phyloP scores from a whole-genome alignment of 2,329 filamentous ascomycete genomes.

The Bipolaris sorokiniana region DNA sequence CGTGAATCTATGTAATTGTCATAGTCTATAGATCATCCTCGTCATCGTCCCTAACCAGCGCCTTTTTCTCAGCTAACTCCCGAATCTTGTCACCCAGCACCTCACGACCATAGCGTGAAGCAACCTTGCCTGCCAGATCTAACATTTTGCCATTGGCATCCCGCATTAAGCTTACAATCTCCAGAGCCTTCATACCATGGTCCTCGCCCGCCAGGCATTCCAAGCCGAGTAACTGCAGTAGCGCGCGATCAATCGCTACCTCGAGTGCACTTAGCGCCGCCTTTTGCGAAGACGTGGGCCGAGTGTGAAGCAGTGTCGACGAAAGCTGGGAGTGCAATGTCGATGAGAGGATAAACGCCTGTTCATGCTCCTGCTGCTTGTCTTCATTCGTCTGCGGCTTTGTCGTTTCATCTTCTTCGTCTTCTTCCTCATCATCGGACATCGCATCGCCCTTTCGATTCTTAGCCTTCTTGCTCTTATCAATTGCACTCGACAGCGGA shows the following conservation, averaged over 20 bases:
- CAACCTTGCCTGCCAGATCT: slow-evolving; percentile 88
- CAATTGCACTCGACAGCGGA: slow-evolving; percentile 68
- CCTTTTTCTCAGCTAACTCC: slow-evolving; percentile 75
- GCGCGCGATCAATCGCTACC: slow-evolving; percentile 84
- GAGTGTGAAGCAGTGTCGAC: slow-evolving; percentile 74
- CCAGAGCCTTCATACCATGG: slow-evolving; percentile 89
- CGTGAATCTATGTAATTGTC: no score
- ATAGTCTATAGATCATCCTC: slow-evolving; percentile 15
- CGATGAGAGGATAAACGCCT: slow-evolving; percentile 77
- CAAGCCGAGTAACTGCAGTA: slow-evolving; percentile 84
- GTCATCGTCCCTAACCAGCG: slow-evolving; percentile 59
- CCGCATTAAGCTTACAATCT: slow-evolving; percentile 84
- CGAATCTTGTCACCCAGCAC: slow-evolving; percentile 90
- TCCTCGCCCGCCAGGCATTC: slow-evolving; percentile 95
- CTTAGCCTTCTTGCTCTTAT: slow-evolving; percentile 30
- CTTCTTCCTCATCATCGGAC: slow-evolving; percentile 38
- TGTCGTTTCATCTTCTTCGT: slow-evolving; percentile 41
- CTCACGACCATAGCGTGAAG: slow-evolving; percentile 78
- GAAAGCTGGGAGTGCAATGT: slow-evolving; percentile 75
- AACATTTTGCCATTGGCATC: slow-evolving; percentile 88
- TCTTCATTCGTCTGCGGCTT: slow-evolving; percentile 31
- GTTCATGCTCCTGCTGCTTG: slow-evolving; percentile 73
- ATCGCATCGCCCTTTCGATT: slow-evolving; percentile 43
- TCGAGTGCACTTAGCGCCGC: slow-evolving; percentile 72
- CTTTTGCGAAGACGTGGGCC: slow-evolving; percentile 68